Evolutionary conservation across 192 early-diverging fungal genomes (phyloP), one percentile per base, ranked within the genome.

Genomic region (Rhizoclosmatium globosum): DNA sequence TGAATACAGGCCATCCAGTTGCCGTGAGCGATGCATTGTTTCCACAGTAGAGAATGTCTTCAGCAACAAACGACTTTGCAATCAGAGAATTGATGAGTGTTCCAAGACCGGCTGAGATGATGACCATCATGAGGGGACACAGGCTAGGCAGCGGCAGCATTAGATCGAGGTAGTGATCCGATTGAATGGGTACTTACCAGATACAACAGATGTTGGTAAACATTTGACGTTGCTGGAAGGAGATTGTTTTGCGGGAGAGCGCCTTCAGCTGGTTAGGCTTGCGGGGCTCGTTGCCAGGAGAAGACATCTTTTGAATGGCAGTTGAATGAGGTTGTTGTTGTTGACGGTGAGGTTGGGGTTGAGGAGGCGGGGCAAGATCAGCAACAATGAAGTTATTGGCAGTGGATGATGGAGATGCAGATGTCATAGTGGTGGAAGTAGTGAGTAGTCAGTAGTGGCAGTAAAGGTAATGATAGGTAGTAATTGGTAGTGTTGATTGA

Each of bases 181-280:
- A 1, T 59, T 4, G 69, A 71, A 68, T 38, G 11, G 43, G 23
- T 21, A 62, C 60, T 31, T 17, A 88, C 77, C 80, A 74, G 47
- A 89, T 86, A 79, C 93, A 94, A 82, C 91, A 93, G 3, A 94
- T 80, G 82, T 94, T 94, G 44, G 85, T 89, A 81, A 93, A 91
- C 70, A 83, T 84, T 71, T 94, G 93, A 19, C 93, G 84, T 65
- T 90, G 87, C 72, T 94, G 93, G 68, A 85, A 94, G 3, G 86
- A 82, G n/a, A 93, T 42, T 1, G 93, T 89, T 84, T 93, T 94
- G 31, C 89, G 76, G 38, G 84, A 82, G 2, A 85, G 80, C 1
- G 84, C 84, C 39, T 82, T 79, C 4, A 82, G 62, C 68, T 85
- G 84, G 67, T 81, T 77, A 6, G 73, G 50, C 65, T 74, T 68